Evolutionary conservation across 2,329 filamentous ascomycete genomes (phyloP).

Genomic region (Zymoseptoria tritici): DNA sequence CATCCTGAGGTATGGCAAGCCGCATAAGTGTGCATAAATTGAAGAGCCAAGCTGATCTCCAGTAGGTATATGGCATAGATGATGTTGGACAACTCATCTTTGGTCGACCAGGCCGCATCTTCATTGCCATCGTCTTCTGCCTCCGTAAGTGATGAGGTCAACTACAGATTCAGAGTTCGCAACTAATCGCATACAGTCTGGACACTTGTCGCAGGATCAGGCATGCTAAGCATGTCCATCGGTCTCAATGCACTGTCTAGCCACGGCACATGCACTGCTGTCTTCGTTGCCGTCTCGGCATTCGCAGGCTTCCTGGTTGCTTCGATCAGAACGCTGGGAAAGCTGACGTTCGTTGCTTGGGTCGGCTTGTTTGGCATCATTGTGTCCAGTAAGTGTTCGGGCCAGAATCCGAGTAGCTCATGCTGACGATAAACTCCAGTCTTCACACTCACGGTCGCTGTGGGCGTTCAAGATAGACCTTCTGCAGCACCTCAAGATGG

Average conservation of each 20-base stretch:
- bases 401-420: too few species aligned
- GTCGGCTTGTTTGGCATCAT: constrained; percentile 19
- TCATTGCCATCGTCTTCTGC: constrained; percentile 37
- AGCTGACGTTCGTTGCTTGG: constrained; percentile 29
- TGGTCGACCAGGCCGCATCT: constrained; percentile 43
- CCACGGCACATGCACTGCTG: constrained; percentile 30
- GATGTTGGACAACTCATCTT: constrained; percentile 48
- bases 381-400: constrained; percentile 1
- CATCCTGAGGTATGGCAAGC: constrained; percentile 36
- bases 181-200: constrained; percentile 7
- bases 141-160: constrained; percentile 25
- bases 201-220: constrained; percentile 29
- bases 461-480: constrained; percentile 30
- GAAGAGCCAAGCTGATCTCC: background rate
- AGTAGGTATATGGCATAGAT: constrained; percentile 46
- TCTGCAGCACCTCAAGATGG: constrained; percentile 26
- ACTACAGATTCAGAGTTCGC: background rate
- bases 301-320: constrained; percentile 31
- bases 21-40: background rate
- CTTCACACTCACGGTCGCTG: constrained; percentile 28
- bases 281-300: constrained; percentile 33
- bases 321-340: constrained; percentile 28
- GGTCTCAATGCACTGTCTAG: constrained; percentile 17
- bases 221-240: constrained; percentile 16
- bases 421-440: constrained; percentile 2